phyloP scores from a whole-genome alignment of 352 stramenopile species.

The Globisporangium perplexum region DNA sequence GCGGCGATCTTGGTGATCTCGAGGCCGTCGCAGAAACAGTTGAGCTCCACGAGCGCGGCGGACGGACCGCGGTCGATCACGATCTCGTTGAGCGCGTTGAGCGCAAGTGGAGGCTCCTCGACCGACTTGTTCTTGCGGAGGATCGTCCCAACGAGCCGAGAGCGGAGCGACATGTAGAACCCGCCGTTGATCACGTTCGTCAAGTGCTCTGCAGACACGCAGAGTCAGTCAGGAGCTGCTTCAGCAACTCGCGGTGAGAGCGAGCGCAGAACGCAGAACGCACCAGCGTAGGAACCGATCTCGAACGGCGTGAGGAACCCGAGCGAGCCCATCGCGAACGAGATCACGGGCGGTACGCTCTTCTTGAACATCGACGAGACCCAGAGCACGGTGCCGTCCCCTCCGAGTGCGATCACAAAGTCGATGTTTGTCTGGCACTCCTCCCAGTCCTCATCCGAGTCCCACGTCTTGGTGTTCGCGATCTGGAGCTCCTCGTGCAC shows the following conservation, averaged over 20 bases:
- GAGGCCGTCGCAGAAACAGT: constrained; percentile 96
- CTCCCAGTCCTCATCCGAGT: constrained; percentile 49
- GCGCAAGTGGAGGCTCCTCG: constrained; percentile 38
- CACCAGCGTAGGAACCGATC: constrained; percentile 42
- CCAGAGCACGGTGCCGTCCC: constrained; percentile 93
- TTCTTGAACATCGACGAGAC: constrained; percentile 84
- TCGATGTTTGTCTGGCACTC: constrained; percentile 79
- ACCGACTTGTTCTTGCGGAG: constrained; percentile 49
- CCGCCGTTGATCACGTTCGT: constrained; percentile 70
- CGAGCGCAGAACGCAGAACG: neutral
- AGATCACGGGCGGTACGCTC: constrained; percentile 94
- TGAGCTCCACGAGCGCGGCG: constrained; percentile 91
- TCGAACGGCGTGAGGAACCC: constrained; percentile 97
- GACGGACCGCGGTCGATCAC: constrained; percentile 94
- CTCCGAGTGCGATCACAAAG: constrained; percentile 92
- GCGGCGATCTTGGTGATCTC: constrained; percentile 94
- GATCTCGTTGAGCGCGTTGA: constrained; percentile 98
- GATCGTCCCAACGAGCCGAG: constrained; percentile 67
- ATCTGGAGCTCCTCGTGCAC: constrained; percentile 69
- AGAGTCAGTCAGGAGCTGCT: neutral
- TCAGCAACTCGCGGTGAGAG: neutral
- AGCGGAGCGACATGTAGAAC: constrained; percentile 82
- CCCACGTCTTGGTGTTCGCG: constrained; percentile 57
- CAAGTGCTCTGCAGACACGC: constrained; percentile 44
- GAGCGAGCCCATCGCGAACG: constrained; percentile 93